Evolutionary conservation across 179 eudicot genomes (phyloP).

Genomic region (Nepenthes alata): DNA sequence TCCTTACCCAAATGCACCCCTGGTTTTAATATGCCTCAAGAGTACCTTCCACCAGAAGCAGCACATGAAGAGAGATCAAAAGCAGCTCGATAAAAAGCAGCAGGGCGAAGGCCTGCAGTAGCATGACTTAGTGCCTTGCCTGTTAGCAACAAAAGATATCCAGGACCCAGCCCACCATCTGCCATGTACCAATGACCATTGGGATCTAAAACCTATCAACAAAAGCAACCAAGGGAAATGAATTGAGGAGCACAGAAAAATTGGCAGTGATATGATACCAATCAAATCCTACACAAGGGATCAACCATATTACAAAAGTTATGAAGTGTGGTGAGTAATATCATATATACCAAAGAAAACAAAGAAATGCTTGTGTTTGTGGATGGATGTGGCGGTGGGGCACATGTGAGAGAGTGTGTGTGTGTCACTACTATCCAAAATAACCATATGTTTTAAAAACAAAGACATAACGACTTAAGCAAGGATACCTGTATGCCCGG

Average conservation of each 20-base stretch:
- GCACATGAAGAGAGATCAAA: slow-evolving; percentile 30
- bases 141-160: slow-evolving; percentile 62
- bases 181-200: slow-evolving; percentile 89
- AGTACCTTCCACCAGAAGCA: slow-evolving; percentile 55
- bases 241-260: slow-evolving; percentile 11
- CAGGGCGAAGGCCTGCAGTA: slow-evolving; percentile 89
- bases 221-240: slow-evolving; percentile 16
- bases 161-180: slow-evolving; percentile 53
- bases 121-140: slow-evolving; percentile 89
- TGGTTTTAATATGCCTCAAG: not conserved
- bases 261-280: not conserved
- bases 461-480: not conserved
- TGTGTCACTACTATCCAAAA: not conserved
- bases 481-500: slow-evolving; percentile 80
- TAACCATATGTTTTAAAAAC: not conserved
- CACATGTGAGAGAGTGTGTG: no score
- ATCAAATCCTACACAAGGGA: no score
- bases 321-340: no score
- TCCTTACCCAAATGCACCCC: not conserved
- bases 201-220: slow-evolving; percentile 75
- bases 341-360: no score
- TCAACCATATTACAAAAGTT: not conserved
- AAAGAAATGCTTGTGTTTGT: no score
- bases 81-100: slow-evolving; percentile 58
- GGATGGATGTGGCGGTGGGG: no score